Base-by-base conservation (phyloP, 352 stramenopile genomes). In the Elongisporangium prolatum region DNA sequence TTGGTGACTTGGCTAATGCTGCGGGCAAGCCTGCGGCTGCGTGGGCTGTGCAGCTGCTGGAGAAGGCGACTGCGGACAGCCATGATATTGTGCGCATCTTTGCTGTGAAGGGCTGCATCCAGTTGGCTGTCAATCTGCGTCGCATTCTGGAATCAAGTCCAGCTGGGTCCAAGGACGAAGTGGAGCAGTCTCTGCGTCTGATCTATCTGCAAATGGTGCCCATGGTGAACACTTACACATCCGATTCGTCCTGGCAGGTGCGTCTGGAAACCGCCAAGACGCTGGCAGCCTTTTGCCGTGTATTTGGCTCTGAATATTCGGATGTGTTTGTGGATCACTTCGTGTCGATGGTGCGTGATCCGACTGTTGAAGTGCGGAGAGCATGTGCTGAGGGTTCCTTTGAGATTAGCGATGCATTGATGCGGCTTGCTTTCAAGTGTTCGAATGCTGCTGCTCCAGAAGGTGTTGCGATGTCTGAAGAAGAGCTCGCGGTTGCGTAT, bases 321-420 rank as follows among this genome's bases (percentile, higher is more conserved):
- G 84, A 96, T 50, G 72, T 96, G 16, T 84, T 96, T 58, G 83
- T 96, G 34, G 84, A 96, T 56, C 85, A 96, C 69, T 96, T 93
- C 60, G 79, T 95, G 17, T 86, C 69, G 10, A 90, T 95, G 70
- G 72, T 88, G 34, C 68, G 79, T 21, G 86, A 95, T 61, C 78
- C 78, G 24, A 95, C 85, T n/a, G 84, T 95, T 9, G 86, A 95
- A 68, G 87, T 95, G 56, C 80, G 86, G 37, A 77, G 74, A 40
- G 84, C 82, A 0, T 92, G 82, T 58, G 84, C 81, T 11, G 84
- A 92, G 56, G 68, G 67, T 16, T 68, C 77, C 16, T 93, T 86
- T 57, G 53, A 83, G 40, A 66, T 95, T 34, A 80, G 80, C 11
- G 73, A 80, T 9, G 80, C 81, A 17, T 57, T 95, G 40, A 56